Percentiles rank a stretch among this genome's conserved stretches.
Conservation (phyloP, 2,329 filamentous ascomycete species). For the Pseudogymnoascus sp. region DNA sequence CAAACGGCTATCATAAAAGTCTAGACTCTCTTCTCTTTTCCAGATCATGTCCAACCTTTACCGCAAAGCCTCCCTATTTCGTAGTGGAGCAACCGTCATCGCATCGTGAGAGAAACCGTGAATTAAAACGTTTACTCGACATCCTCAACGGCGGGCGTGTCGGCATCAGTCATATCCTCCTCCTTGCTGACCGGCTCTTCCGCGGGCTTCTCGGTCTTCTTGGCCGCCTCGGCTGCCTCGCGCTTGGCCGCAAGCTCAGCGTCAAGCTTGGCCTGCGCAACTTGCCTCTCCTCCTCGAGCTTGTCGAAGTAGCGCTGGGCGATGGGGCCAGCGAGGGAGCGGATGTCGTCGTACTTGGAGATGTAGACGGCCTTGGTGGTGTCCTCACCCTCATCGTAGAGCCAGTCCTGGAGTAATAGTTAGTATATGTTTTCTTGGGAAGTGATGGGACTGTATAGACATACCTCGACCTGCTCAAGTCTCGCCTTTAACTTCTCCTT, state of each 20-base stretch:
- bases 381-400: constrained; percentile 96
- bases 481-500: constrained; percentile 78
- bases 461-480: constrained; percentile 78
- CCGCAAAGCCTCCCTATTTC: neutral
- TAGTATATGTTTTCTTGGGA: constrained; percentile 15
- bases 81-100: constrained; percentile 4
- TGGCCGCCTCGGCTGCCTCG: constrained; percentile 36
- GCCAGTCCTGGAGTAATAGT: constrained; percentile 67
- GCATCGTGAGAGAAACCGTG: constrained; percentile 1
- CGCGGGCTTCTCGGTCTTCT: constrained; percentile 43
- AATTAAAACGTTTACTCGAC: constrained; percentile 12
- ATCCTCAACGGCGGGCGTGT: constrained; percentile 42
- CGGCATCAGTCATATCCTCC: constrained; percentile 56
- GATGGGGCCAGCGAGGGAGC: constrained; percentile 80
- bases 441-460: constrained; percentile 26
- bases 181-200: constrained; percentile 36
- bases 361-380: constrained; percentile 88
- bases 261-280: constrained; percentile 65
- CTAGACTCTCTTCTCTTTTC: neutral
- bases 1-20: constrained; percentile 6
- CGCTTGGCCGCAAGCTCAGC: constrained; percentile 61
- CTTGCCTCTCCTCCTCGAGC: constrained; percentile 76
- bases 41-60: neutral
- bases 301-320: constrained; percentile 94
- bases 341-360: constrained; percentile 93